Percentiles rank a stretch among this genome's conserved stretches.
phyloP scores from a whole-genome alignment of 345 rosid species.

The Syzygium oleosum region DNA sequence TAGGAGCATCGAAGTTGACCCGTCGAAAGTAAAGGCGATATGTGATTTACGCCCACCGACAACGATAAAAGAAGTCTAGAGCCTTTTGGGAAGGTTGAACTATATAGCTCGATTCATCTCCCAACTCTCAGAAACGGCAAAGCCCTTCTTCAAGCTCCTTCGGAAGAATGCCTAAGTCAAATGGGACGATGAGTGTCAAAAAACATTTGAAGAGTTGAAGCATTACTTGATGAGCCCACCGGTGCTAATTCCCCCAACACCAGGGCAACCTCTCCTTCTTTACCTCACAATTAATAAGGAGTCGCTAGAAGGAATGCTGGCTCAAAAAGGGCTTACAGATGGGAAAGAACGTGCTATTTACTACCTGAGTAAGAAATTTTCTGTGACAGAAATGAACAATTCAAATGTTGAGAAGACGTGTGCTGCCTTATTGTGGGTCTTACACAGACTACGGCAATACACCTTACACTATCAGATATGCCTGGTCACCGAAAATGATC shows the following conservation, averaged over 20 bases:
- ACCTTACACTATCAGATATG: neutral
- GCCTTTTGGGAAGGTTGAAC: neutral
- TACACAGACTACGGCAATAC: neutral
- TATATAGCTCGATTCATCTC: conserved; percentile 1
- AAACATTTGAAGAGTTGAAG: too few relatives aligned
- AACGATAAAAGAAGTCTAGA: neutral
- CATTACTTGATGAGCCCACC: too few relatives aligned
- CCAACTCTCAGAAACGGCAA: neutral
- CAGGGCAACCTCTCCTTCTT: neutral
- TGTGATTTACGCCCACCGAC: neutral
- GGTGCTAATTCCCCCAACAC: too few relatives aligned
- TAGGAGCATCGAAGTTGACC: neutral
- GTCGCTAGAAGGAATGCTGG: neutral
- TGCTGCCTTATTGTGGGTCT: neutral
- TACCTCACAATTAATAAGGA: neutral
- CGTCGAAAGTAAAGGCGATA: neutral
- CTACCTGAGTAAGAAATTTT: neutral
- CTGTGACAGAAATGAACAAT: neutral
- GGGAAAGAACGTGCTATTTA: neutral
- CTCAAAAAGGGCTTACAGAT: neutral
- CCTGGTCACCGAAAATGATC: neutral
- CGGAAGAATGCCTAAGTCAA: neutral
- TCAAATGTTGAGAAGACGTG: neutral
- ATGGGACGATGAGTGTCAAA: too few relatives aligned
- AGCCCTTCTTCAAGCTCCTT: neutral